These are phyloP conservation scores for Cercospora janseana DNA, from an alignment of 2,329 filamentous ascomycete genomes.

Conservation along the genomic window DNA sequence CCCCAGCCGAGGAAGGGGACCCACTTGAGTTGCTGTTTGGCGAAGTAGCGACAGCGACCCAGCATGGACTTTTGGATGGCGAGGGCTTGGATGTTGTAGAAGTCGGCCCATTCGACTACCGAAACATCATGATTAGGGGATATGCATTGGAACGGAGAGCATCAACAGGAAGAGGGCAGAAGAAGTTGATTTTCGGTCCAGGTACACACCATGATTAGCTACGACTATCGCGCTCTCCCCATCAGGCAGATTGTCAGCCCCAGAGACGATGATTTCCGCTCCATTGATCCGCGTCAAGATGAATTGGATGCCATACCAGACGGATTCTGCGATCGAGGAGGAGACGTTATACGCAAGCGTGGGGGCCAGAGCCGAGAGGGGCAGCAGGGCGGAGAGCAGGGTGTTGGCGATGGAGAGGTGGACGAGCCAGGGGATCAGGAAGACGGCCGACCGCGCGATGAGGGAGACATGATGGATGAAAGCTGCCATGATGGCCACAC, in stretches of 20 bases:
- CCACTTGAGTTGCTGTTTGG: constrained; percentile 58
- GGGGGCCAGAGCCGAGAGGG: constrained; percentile 41
- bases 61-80: constrained; percentile 58
- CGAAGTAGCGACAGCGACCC: constrained; percentile 61
- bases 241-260: constrained; percentile 48
- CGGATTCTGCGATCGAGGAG: constrained; percentile 54
- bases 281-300: constrained; percentile 58
- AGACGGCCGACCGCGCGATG: constrained; percentile 38
- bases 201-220: constrained; percentile 49
- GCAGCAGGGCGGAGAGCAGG: constrained; percentile 39
- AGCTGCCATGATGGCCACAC: neutral
- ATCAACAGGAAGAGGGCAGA: no score
- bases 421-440: constrained; percentile 52
- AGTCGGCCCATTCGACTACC: constrained; percentile 60
- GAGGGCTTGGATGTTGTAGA: constrained; percentile 63
- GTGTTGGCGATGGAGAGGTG: constrained; percentile 55
- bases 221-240: constrained; percentile 62
- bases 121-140: no score
- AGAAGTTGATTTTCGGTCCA: no score
- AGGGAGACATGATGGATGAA: constrained; percentile 26
- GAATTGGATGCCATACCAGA: constrained; percentile 58
- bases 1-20: constrained; percentile 64
- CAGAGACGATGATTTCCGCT: constrained; percentile 54
- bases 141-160: neutral
- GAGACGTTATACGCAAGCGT: constrained; percentile 54